A percentile compares a stretch with the other conserved stretches of the same genome.
Evolutionary conservation across 2,329 filamentous ascomycete species (phyloP).

Genomic region (Arthrinium phaeospermum): DNA sequence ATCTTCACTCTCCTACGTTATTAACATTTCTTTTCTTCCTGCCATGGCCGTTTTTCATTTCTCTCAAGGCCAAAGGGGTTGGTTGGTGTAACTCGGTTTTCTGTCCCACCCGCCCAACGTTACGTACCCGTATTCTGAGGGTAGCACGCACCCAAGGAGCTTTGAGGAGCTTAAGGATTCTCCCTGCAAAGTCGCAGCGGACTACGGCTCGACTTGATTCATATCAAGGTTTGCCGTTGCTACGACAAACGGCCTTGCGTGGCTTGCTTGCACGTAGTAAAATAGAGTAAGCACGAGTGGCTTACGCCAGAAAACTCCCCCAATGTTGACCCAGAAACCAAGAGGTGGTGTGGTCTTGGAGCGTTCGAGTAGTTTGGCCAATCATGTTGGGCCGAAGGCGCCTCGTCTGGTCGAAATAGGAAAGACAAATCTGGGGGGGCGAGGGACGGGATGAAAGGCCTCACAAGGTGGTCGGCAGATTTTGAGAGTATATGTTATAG

Average conservation of each 20-base stretch:
- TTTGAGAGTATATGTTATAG: not conserved
- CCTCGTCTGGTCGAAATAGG: constrained; percentile 10
- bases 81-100: not conserved
- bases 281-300: not conserved
- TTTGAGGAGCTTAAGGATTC: not conserved
- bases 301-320: not conserved
- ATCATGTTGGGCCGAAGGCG: not conserved
- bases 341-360: not conserved
- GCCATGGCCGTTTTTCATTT: not conserved
- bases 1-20: not conserved
- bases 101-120: not conserved
- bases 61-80: not conserved
- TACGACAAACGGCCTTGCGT: not conserved
- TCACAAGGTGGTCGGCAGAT: not conserved
- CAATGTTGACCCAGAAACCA: not conserved
- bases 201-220: not conserved
- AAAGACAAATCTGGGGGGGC: not conserved
- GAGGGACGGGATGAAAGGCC: not conserved
- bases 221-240: not conserved
- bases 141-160: not conserved
- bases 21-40: not conserved
- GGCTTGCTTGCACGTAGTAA: not conserved
- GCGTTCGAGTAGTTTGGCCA: not conserved
- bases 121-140: not conserved
- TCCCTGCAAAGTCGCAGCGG: not conserved